Evolutionary conservation across 2,329 filamentous ascomycete genomes (phyloP).

Genomic region (Xylaria multiplex): DNA sequence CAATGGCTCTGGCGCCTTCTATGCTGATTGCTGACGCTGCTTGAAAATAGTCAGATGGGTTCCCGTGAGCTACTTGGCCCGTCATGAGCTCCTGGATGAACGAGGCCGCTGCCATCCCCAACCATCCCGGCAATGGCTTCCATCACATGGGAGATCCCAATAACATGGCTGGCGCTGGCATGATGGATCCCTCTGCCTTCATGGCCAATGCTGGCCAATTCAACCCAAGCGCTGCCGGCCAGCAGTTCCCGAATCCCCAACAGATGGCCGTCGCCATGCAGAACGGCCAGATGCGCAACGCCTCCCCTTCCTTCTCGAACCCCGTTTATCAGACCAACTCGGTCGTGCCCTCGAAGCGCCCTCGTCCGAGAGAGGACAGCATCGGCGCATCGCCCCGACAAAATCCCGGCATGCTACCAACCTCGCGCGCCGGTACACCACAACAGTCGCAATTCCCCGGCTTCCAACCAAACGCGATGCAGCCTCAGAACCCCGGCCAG

Average conservation of each 20-base stretch:
- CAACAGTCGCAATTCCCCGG: constrained; percentile 78
- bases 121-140: constrained; percentile 76
- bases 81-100: constrained; percentile 80
- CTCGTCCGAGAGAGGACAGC: constrained; percentile 83
- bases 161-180: constrained; percentile 58
- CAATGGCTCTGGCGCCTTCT: constrained; percentile 53
- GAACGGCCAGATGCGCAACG: constrained; percentile 85
- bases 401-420: constrained; percentile 76
- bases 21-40: constrained; percentile 56
- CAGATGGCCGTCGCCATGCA: constrained; percentile 72
- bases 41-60: constrained; percentile 59
- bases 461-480: constrained; percentile 73
- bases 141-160: constrained; percentile 72
- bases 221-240: constrained; percentile 61
- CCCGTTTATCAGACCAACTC: constrained; percentile 84
- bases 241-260: constrained; percentile 66
- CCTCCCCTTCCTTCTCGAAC: constrained; percentile 80
- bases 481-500: constrained; percentile 70
- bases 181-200: constrained; percentile 74
- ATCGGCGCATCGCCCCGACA: constrained; percentile 83
- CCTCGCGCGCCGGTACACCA: constrained; percentile 91
- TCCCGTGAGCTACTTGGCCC: constrained; percentile 57
- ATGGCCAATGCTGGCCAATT: constrained; percentile 70
- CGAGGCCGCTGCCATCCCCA: constrained; percentile 70
- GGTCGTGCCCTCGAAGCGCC: constrained; percentile 89